Evolutionary conservation across 2,329 filamentous ascomycete genomes (phyloP), one percentile per base, ranked within the genome.

Genomic region (Aureobasidium pullulans): DNA sequence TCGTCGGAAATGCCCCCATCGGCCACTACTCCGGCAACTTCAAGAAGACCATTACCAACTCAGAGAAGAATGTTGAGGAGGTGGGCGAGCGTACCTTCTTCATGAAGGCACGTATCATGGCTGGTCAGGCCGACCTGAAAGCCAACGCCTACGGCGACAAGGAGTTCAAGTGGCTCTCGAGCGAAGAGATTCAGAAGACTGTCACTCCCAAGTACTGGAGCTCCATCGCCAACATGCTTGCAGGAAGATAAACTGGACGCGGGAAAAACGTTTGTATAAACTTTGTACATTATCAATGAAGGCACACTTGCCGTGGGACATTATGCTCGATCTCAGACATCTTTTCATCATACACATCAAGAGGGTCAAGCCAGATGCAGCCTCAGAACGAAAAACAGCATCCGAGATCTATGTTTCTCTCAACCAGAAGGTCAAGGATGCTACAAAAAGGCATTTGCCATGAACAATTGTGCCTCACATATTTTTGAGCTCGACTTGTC

Each of bases 61-160:
- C 65, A n/a, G 61, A 62, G 10, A 63, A 68, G 43, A 67, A 68
- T 32, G 61, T 66, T 29, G 69, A 78, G 65, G 74, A 80, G 59
- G 75, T 80, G 60, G 90, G 89, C 57, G 83, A 88, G 69, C 96
- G 96, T 81, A 86, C 86, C 2, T 99, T 99, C 75, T 96, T 96
- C 81, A 84, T 97, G 79, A 97, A 97, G 80, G 89, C 85, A 53
- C 84, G 94, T 64, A 97, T 99, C 73, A 90, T 97, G 88, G 90
- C 92, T 36, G 94, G 94, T n/a, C 94, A 97, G 76, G 90, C 88
- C 32, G 83, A 96, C 72, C 74, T 97, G 56, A 77, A 79, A 63
- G 79, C 78, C 61, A 96, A 94, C 75, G 77, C 78, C 62, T 81
- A 88, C 60, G 88, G 87, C 6, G 79, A 94, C 57, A 79, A 81